phyloP scores from a whole-genome alignment of 768 basidiomycete species.

The Amanita rimosa region DNA sequence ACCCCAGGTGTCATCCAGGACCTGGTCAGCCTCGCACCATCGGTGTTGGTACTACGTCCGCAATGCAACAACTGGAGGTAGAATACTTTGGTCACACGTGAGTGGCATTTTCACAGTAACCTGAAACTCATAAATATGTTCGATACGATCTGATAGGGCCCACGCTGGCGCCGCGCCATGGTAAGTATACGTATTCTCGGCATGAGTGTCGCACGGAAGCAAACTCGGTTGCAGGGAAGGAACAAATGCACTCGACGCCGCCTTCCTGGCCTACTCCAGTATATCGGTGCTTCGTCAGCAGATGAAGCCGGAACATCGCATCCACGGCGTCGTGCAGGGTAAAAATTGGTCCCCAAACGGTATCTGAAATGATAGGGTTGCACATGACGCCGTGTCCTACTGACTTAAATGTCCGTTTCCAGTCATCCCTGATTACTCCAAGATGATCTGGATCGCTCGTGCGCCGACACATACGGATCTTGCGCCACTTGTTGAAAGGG shows the following conservation, averaged over 20 bases:
- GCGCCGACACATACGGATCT: conserved; percentile 55
- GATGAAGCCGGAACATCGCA: conserved; percentile 68
- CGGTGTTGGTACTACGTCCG: conserved; percentile 42
- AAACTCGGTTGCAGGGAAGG: conserved; percentile 46
- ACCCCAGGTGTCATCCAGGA: conserved; percentile 63
- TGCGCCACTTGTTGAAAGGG: conserved; percentile 39
- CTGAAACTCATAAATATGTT: conserved; percentile 2
- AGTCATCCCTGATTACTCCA: conserved; percentile 82
- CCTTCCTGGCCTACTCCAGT: conserved; percentile 71
- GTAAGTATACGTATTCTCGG: conserved; percentile 17
- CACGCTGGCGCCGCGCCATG: conserved; percentile 78
- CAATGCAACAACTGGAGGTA: conserved; percentile 53
- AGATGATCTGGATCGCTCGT: conserved; percentile 62
- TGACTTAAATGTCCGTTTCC: conserved; percentile 3
- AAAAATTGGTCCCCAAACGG: conserved; percentile 62
- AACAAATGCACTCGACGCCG: conserved; percentile 80
- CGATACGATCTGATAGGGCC: conserved; percentile 30
- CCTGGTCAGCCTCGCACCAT: conserved; percentile 41
- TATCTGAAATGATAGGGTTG: conserved; percentile 16
- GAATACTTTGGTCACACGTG: conserved; percentile 72
- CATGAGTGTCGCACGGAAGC: not conserved
- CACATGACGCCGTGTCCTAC: not conserved
- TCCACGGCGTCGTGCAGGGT: conserved; percentile 70
- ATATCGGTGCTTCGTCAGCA: conserved; percentile 81
- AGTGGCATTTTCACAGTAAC: conserved; percentile 12